Evolutionary conservation across 2,329 filamentous ascomycete genomes (phyloP).

Genomic region (Calonectria fujianensis): DNA sequence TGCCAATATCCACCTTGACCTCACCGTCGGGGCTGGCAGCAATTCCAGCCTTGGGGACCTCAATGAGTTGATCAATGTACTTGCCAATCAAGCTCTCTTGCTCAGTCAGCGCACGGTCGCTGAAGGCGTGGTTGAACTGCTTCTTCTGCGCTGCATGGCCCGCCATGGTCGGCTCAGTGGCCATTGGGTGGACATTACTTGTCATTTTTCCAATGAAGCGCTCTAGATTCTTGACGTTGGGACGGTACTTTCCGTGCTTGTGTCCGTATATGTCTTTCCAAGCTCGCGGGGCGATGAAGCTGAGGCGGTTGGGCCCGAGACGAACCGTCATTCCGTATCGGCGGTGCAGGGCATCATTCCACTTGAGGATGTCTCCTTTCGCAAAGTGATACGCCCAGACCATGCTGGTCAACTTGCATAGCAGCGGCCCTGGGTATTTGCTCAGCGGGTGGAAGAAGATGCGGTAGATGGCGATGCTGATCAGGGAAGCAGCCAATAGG

Average conservation of each 20-base stretch:
- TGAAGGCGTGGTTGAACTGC: constrained; percentile 6
- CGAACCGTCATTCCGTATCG: not conserved
- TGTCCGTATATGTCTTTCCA: constrained; percentile 16
- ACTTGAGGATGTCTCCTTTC: not conserved
- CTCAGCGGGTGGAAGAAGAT: constrained; percentile 1
- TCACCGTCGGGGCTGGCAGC: not conserved
- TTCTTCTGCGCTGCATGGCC: constrained; percentile 3
- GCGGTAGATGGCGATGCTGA: not conserved
- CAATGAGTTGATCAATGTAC: constrained; percentile 7
- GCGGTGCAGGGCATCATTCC: not conserved
- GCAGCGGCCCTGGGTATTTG: not conserved
- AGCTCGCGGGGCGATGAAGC: not conserved
- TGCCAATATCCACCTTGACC: constrained; percentile 2
- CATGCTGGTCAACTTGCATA: not conserved
- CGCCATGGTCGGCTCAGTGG: constrained; percentile 1
- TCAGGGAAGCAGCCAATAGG: not conserved
- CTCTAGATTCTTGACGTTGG: not conserved
- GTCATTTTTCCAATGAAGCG: constrained; percentile 5
- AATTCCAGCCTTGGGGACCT: not conserved
- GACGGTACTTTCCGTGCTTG: not conserved
- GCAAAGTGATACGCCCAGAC: constrained; percentile 1
- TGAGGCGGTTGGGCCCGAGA: not conserved
- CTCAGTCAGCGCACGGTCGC: not conserved
- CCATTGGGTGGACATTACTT: constrained; percentile 4
- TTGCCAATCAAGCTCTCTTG: constrained; percentile 6